Percentiles rank a stretch among this genome's conserved stretches.
Conservation (phyloP, 23 red algal genomes). For the Gracilaria vermiculophylla region DNA sequence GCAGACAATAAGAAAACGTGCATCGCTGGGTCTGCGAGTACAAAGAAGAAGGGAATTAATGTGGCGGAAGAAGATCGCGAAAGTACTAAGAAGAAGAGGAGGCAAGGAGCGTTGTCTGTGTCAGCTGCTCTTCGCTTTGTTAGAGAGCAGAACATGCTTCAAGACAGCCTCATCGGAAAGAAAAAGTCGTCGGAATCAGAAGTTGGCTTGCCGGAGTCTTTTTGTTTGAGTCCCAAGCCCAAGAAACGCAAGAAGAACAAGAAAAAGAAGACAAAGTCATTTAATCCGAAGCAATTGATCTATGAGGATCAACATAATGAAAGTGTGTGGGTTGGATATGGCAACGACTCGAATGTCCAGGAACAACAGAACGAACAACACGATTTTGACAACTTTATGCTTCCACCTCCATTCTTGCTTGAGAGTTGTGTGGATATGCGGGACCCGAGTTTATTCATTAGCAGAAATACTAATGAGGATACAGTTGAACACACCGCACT, state of each 20-base stretch:
- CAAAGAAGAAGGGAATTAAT: neutral
- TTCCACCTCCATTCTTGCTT: neutral
- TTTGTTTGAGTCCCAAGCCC: neutral
- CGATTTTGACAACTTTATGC: neutral
- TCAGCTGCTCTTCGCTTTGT: slow-evolving; percentile 13
- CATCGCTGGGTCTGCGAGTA: neutral
- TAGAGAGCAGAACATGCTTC: neutral
- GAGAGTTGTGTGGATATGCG: neutral
- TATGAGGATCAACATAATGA: slow-evolving; percentile 2
- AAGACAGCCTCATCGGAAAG: neutral
- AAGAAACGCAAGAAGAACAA: slow-evolving; percentile 9
- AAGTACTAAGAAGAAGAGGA: neutral
- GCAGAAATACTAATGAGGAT: neutral
- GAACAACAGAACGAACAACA: neutral
- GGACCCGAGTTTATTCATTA: neutral
- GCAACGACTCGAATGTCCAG: neutral
- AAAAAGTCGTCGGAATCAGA: neutral
- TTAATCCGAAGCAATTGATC: neutral
- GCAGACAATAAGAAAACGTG: neutral
- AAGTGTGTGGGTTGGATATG: neutral
- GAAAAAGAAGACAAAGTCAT: neutral
- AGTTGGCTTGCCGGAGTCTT: neutral
- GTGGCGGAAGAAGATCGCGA: too few species aligned
- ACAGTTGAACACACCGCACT: neutral
- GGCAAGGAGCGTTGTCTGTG: neutral